Evolutionary conservation across 441 rosid species (phyloP).

Genomic region (Daphne laureola): DNA sequence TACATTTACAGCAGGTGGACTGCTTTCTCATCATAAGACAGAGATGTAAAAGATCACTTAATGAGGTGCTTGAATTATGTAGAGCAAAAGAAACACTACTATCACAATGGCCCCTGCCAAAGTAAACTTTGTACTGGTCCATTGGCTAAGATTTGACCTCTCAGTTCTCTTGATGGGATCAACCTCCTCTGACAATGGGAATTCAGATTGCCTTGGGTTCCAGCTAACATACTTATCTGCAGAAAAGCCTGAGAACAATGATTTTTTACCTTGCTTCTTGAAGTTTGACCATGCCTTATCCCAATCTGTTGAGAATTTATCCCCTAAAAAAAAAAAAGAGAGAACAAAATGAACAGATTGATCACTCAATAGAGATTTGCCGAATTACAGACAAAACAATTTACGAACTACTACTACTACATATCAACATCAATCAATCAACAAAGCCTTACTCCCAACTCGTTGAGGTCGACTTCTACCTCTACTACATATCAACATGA

Average conservation of each 20-base stretch:
- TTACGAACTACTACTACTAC: too few species aligned
- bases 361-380: too few species aligned
- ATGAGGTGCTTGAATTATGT: slow-evolving; percentile 71
- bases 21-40: background rate
- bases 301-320: slow-evolving; percentile 65
- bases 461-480: too few species aligned
- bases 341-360: slow-evolving; percentile 3
- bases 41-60: slow-evolving; percentile 36
- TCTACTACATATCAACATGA: too few species aligned
- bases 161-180: slow-evolving; percentile 91
- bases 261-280: slow-evolving; percentile 75
- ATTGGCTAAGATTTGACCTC: slow-evolving; percentile 69
- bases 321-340: slow-evolving; percentile 29
- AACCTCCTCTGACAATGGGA: slow-evolving; percentile 75
- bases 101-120: slow-evolving; percentile 57
- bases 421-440: too few species aligned
- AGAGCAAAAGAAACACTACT: slow-evolving; percentile 62
- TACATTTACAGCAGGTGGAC: slow-evolving; percentile 3
- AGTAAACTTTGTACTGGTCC: slow-evolving; percentile 82
- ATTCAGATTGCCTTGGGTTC: slow-evolving; percentile 72
- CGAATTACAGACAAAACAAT: too few species aligned
- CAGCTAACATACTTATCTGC: slow-evolving; percentile 76
- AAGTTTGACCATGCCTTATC: slow-evolving; percentile 86
- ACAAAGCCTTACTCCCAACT: too few species aligned
- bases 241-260: slow-evolving; percentile 51